phyloP scores from a whole-genome alignment of 1,284 basidiomycete species.

The Singerocomus rubriflavus region DNA sequence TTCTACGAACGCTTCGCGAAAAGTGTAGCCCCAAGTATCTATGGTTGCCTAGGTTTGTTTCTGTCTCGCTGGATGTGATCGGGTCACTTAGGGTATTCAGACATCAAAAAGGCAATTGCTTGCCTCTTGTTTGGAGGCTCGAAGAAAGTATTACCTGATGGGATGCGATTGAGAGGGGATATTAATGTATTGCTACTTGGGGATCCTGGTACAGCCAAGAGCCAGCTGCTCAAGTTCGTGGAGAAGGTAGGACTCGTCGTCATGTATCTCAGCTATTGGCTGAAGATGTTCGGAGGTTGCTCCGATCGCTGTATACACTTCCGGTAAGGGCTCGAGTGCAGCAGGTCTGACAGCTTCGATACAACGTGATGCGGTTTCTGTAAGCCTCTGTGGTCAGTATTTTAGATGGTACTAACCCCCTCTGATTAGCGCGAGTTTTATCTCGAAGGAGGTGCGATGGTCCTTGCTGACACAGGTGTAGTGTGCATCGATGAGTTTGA shows the following conservation, averaged over 20 bases:
- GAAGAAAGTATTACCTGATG: constrained; percentile 97
- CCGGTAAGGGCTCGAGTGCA: constrained; percentile 96
- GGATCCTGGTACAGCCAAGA: constrained; percentile 98
- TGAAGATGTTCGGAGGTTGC: constrained; percentile 60
- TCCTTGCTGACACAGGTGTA: constrained; percentile 96
- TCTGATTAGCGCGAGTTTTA: constrained; percentile 87
- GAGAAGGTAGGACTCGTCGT: constrained; percentile 69
- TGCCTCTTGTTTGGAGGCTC: constrained; percentile 96
- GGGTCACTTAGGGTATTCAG: constrained; percentile 39
- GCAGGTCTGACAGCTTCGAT: constrained; percentile 98
- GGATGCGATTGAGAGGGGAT: constrained; percentile 95
- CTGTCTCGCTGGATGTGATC: background rate
- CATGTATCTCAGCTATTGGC: background rate
- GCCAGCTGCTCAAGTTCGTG: constrained; percentile 96
- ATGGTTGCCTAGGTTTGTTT: constrained; percentile 79
- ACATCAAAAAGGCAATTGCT: constrained; percentile 97
- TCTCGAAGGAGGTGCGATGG: constrained; percentile 99
- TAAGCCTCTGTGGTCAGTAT: constrained; percentile 39
- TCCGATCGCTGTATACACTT: constrained; percentile 97
- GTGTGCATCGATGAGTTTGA: constrained; percentile 99
- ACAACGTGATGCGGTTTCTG: constrained; percentile 89
- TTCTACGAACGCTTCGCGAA: constrained; percentile 94
- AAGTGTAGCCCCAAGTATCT: constrained; percentile 97
- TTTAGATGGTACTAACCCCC: constrained; percentile 1
- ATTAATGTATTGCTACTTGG: constrained; percentile 97